Evolutionary conservation across 1,139 yeast species (phyloP).

Genomic region (Ashbya aceris): DNA sequence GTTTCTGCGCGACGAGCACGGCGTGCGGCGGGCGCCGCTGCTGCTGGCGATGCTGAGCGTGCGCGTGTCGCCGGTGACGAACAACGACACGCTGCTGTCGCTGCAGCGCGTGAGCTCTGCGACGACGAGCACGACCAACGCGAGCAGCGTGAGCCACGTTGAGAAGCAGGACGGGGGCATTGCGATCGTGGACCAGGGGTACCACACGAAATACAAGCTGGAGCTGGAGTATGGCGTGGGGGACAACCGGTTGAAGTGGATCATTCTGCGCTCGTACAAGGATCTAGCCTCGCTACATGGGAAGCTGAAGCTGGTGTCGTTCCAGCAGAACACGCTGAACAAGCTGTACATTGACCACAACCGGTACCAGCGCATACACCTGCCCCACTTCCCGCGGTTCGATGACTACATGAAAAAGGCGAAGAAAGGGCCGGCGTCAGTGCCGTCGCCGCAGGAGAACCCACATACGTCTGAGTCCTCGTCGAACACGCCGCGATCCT

Average conservation of each 20-base stretch:
- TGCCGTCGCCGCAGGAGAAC: neutral
- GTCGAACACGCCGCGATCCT: slow-evolving; percentile 10
- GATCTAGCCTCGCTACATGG: slow-evolving; percentile 66
- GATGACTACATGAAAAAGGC: slow-evolving; percentile 13
- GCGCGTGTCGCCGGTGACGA: slow-evolving; percentile 40
- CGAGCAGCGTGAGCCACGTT: slow-evolving; percentile 8
- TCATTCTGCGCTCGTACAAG: slow-evolving; percentile 59
- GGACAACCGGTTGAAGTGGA: slow-evolving; percentile 69
- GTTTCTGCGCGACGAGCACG: slow-evolving; percentile 69
- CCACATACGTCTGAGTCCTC: neutral
- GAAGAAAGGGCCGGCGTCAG: neutral
- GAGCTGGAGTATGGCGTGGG: slow-evolving; percentile 89
- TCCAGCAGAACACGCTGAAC: slow-evolving; percentile 30
- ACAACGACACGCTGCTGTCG: slow-evolving; percentile 7
- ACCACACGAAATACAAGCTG: slow-evolving; percentile 40
- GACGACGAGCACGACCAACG: slow-evolving; percentile 8
- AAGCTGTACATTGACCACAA: slow-evolving; percentile 20
- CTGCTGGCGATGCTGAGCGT: slow-evolving; percentile 65
- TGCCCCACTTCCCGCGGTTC: slow-evolving; percentile 29
- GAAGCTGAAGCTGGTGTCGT: slow-evolving; percentile 46
- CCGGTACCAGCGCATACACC: slow-evolving; percentile 18
- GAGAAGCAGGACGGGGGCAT: slow-evolving; percentile 30
- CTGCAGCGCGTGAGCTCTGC: neutral
- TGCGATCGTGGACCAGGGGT: slow-evolving; percentile 14
- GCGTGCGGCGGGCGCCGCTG: slow-evolving; percentile 72